phyloP scores from a whole-genome alignment of 2,329 filamentous ascomycete genomes.

The Dissoconium aciculare region DNA sequence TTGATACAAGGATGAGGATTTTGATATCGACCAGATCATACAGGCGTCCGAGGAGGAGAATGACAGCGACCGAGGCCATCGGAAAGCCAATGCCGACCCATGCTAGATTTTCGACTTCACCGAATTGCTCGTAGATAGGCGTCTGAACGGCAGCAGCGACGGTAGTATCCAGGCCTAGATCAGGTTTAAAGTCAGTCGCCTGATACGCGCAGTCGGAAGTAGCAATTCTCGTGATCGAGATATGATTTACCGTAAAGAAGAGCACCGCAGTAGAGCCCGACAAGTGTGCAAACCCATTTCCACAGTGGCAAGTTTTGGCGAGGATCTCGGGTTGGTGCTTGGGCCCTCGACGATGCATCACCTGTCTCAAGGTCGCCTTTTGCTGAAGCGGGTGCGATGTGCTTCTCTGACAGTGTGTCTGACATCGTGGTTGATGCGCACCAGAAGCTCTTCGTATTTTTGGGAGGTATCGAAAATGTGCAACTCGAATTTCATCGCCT shows the following conservation, averaged over 20 bases:
- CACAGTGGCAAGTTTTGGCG: not conserved
- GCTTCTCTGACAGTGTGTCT: too few relatives aligned
- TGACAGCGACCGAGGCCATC: constrained; percentile 11
- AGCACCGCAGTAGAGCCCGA: constrained; percentile 1
- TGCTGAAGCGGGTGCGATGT: too few relatives aligned
- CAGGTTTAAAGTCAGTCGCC: too few relatives aligned
- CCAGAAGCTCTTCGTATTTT: too few relatives aligned
- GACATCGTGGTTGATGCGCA: too few relatives aligned
- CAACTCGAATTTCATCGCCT: too few relatives aligned
- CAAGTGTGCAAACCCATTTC: not conserved
- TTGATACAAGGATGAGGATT: constrained; percentile 14
- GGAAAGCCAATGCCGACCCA: constrained; percentile 21
- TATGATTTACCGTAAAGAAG: not conserved
- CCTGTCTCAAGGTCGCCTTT: too few relatives aligned
- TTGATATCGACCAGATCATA: constrained; percentile 20
- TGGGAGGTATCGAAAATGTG: too few relatives aligned
- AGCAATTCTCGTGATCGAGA: too few relatives aligned
- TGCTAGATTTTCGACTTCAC: constrained; percentile 15
- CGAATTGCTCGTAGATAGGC: constrained; percentile 15
- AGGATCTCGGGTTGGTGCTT: too few relatives aligned
- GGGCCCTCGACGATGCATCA: too few relatives aligned
- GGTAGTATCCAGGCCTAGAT: constrained; percentile 6
- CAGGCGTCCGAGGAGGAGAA: constrained; percentile 11
- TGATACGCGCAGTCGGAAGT: too few relatives aligned
- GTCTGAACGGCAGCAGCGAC: constrained; percentile 20